These are phyloP conservation scores for Physocladia obscura DNA, from an alignment of 192 early-diverging fungal species.

Conservation along the genomic window DNA sequence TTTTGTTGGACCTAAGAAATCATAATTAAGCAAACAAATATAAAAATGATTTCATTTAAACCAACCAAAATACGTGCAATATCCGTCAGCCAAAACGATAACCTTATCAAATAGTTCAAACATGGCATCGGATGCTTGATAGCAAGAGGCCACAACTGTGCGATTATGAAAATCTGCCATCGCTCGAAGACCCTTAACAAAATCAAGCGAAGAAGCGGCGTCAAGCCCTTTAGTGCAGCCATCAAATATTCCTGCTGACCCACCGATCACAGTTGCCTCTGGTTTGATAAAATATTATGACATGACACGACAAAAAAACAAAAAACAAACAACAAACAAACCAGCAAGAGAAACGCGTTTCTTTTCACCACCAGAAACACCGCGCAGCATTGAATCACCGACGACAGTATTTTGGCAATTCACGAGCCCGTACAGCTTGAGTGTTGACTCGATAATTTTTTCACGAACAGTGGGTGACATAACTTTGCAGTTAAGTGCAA, in stretches of 20 bases:
- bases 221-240: conserved; percentile 75
- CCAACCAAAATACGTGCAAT: conserved; percentile 45
- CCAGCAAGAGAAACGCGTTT: conserved; percentile 83
- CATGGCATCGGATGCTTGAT: conserved; percentile 76
- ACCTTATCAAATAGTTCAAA: conserved; percentile 62
- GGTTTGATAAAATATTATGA: conserved; percentile 59
- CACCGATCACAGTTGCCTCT: conserved; percentile 42
- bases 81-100: conserved; percentile 42
- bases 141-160: conserved; percentile 40
- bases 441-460: conserved; percentile 47
- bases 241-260: conserved; percentile 49
- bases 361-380: conserved; percentile 84
- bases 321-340: too few relatives aligned
- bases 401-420: conserved; percentile 49
- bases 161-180: conserved; percentile 65
- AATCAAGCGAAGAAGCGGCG: conserved; percentile 79
- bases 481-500: conserved; percentile 70
- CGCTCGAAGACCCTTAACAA: conserved; percentile 71
- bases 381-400: conserved; percentile 69
- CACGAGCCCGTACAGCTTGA: conserved; percentile 35
- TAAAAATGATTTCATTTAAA: too few relatives aligned
- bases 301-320: too few relatives aligned
- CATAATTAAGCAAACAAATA: too few relatives aligned
- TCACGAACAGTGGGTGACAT: conserved; percentile 49
- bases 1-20: background rate